These are phyloP conservation scores for Pythium plurisporium DNA, from an alignment of 352 stramenopile species.

Conservation along the genomic window DNA sequence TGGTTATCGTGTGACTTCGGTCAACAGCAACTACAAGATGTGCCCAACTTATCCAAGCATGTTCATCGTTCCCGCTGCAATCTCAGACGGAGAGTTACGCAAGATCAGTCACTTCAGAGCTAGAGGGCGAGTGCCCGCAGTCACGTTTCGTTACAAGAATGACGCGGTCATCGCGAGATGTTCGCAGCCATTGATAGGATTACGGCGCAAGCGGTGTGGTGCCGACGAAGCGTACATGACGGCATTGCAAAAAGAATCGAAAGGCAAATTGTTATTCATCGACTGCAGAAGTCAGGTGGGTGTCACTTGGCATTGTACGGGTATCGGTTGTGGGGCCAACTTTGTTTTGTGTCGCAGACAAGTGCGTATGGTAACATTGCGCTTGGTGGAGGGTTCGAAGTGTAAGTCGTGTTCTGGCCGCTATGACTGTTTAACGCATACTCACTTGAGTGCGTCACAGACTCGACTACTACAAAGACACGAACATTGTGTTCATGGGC, in stretches of 20 bases:
- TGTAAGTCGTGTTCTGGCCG: constrained; percentile 39
- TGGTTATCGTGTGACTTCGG: constrained; percentile 57
- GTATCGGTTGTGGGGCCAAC: not conserved
- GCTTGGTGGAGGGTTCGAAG: constrained; percentile 79
- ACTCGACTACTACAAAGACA: constrained; percentile 78
- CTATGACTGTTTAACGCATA: too few relatives aligned
- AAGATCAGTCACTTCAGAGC: constrained; percentile 90
- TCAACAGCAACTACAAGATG: constrained; percentile 81
- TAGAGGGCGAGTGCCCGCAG: constrained; percentile 87
- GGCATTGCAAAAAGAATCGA: constrained; percentile 50
- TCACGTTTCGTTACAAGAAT: constrained; percentile 91
- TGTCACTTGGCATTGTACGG: not conserved
- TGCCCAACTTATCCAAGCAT: constrained; percentile 72
- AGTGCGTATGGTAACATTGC: constrained; percentile 83
- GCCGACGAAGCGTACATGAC: constrained; percentile 88
- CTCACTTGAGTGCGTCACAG: constrained; percentile 23
- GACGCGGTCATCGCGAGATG: constrained; percentile 91
- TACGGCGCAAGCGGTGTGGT: constrained; percentile 89
- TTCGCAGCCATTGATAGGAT: constrained; percentile 92
- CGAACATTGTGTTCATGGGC: constrained; percentile 77
- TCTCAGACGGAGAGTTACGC: constrained; percentile 90
- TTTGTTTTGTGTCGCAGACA: constrained; percentile 31
- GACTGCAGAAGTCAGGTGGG: constrained; percentile 75
- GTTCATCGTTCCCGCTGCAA: constrained; percentile 87
- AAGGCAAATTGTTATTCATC: constrained; percentile 65